These are phyloP conservation scores for Pseudoneurospora amorphoporcata DNA, from an alignment of 495 filamentous ascomycete genomes.

Conservation along the genomic window DNA sequence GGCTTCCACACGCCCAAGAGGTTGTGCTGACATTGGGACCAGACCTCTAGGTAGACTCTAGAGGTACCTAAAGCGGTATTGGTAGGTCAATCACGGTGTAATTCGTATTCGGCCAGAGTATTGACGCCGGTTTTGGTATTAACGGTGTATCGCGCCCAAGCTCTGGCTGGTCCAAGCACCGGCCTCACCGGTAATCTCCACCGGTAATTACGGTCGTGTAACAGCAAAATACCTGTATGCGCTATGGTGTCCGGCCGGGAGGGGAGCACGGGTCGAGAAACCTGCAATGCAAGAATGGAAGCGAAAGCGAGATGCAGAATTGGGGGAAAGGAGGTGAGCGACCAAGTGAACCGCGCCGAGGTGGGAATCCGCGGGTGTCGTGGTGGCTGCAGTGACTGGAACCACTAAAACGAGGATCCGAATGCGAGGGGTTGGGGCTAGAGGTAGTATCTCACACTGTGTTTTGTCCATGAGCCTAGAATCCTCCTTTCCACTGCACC, in stretches of 20 bases:
- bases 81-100: background rate
- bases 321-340: background rate
- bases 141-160: background rate
- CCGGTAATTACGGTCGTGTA: background rate
- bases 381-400: background rate
- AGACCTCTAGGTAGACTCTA: background rate
- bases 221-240: background rate
- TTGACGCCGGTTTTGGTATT: background rate
- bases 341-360: background rate
- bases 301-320: constrained; percentile 9
- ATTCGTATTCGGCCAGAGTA: background rate
- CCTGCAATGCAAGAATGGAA: background rate
- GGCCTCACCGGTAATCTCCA: background rate
- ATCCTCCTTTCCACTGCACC: background rate
- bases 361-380: background rate
- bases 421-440: background rate
- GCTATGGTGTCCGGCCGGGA: background rate
- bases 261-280: background rate
- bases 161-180: background rate
- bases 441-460: background rate
- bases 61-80: background rate
- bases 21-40: background rate
- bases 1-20: background rate
- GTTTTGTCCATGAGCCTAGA: background rate
- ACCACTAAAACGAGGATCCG: background rate